Conservation (phyloP, 2,329 filamentous ascomycete genomes). For the Colletotrichum abscissum region DNA sequence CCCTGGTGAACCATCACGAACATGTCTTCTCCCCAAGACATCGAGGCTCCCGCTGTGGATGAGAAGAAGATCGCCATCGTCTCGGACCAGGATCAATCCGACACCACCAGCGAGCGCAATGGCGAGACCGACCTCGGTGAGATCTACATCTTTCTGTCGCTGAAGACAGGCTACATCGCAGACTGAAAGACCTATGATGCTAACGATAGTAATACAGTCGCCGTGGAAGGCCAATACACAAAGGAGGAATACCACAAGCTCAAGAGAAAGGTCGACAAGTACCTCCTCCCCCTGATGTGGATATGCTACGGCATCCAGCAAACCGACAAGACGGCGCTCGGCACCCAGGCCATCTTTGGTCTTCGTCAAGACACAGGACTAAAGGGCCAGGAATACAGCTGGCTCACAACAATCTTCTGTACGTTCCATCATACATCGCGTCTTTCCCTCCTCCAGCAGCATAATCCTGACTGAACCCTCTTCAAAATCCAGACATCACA, state of each 20-base stretch:
- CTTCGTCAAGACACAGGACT: slow-evolving; percentile 44
- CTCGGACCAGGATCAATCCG: slow-evolving; percentile 16
- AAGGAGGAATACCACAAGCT: slow-evolving; percentile 51
- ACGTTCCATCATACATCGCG: neutral
- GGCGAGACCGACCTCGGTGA: slow-evolving; percentile 23
- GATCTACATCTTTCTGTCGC: neutral
- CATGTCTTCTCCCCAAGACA: slow-evolving; percentile 11
- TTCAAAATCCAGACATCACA: slow-evolving; percentile 38
- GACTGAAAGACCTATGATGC: no score
- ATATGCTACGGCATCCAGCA: slow-evolving; percentile 61
- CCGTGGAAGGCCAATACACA: slow-evolving; percentile 42
- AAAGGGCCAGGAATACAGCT: slow-evolving; percentile 40
- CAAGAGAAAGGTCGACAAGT: slow-evolving; percentile 55
- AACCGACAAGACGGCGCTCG: slow-evolving; percentile 56
- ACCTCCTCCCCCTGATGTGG: slow-evolving; percentile 59
- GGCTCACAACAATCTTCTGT: slow-evolving; percentile 49
- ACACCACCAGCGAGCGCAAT: slow-evolving; percentile 12
- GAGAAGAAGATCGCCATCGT: slow-evolving; percentile 26
- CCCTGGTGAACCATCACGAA: neutral
- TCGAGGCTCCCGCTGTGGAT: neutral
- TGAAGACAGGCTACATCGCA: no score
- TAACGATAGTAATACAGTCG: slow-evolving; percentile 2
- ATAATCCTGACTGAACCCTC: neutral
- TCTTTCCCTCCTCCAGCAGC: no score
- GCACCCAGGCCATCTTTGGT: slow-evolving; percentile 52